These are phyloP conservation scores for Xylariaceae sp. DNA, from an alignment of 2,329 filamentous ascomycete species.

Conservation along the genomic window DNA sequence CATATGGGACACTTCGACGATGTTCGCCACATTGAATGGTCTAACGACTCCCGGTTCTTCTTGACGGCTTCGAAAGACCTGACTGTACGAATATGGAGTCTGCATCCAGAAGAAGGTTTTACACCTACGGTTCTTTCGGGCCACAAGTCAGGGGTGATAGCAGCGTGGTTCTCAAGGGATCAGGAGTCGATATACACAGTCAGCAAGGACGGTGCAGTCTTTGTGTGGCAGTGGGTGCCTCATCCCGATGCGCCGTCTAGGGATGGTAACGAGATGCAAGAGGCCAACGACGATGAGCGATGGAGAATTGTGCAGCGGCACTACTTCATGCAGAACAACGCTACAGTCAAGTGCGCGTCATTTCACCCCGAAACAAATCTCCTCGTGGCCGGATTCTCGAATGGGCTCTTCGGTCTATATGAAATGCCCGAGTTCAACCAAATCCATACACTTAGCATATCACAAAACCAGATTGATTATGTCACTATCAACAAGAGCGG, in stretches of 20 bases:
- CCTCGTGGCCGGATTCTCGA: conserved; percentile 95
- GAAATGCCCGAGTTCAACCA: conserved; percentile 94
- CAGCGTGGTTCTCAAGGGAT: conserved; percentile 94
- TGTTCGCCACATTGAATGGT: conserved; percentile 88
- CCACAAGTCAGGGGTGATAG: conserved; percentile 83
- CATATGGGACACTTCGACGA: conserved; percentile 87
- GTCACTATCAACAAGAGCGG: conserved; percentile 91
- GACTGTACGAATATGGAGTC: conserved; percentile 91
- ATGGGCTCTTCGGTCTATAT: conserved; percentile 89
- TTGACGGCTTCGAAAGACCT: conserved; percentile 87
- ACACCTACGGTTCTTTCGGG: conserved; percentile 84
- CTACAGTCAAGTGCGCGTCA: conserved; percentile 82
- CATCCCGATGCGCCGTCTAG: conserved; percentile 50
- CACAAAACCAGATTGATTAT: conserved; percentile 92
- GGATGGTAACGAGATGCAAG: conserved; percentile 55
- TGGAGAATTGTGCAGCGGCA: conserved; percentile 92
- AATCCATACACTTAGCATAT: conserved; percentile 90
- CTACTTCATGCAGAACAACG: conserved; percentile 89
- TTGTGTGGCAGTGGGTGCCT: conserved; percentile 81
- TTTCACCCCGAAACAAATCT: conserved; percentile 85
- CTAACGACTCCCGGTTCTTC: conserved; percentile 92
- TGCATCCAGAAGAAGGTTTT: conserved; percentile 82
- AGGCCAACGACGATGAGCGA: conserved; percentile 63
- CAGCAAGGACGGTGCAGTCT: conserved; percentile 95
- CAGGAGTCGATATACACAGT: conserved; percentile 96